phyloP scores from a whole-genome alignment of 805 yeast species.

The Metschnikowia borealis region DNA sequence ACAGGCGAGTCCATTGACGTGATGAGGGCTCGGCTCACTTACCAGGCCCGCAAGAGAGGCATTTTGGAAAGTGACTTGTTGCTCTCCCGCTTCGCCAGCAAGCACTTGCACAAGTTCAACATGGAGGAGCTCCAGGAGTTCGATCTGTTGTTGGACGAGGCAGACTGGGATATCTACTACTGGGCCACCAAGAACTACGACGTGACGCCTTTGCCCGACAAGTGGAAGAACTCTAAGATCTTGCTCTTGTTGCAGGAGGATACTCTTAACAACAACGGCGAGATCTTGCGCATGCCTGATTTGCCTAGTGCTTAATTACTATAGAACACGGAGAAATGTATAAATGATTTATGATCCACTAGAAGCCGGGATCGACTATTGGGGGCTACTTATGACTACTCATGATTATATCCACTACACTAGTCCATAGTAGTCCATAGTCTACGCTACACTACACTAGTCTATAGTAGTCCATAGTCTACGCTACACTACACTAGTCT shows the following conservation, averaged over 20 bases:
- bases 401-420: too few relatives aligned
- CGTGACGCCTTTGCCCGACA: conserved; percentile 81
- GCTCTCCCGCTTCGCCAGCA: conserved; percentile 79
- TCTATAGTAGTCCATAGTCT: too few relatives aligned
- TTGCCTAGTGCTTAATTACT: conserved; percentile 15
- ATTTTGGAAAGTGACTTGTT: conserved; percentile 89
- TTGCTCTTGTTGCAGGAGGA: conserved; percentile 64
- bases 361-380: too few relatives aligned
- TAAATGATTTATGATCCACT: too few relatives aligned
- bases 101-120: conserved; percentile 56
- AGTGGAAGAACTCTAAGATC: conserved; percentile 70
- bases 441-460: too few relatives aligned
- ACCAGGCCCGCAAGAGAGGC: conserved; percentile 93
- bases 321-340: background rate
- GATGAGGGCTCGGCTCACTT: conserved; percentile 81
- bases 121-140: conserved; percentile 75
- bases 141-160: conserved; percentile 79
- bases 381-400: too few relatives aligned
- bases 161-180: conserved; percentile 99
- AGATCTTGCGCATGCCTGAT: conserved; percentile 82
- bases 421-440: too few relatives aligned
- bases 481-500: too few relatives aligned
- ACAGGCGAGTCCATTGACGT: conserved; percentile 65
- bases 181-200: conserved; percentile 90
- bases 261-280: conserved; percentile 67